Evolutionary conservation across 768 basidiomycete species (phyloP).

Genomic region (Suillus ampliporus): DNA sequence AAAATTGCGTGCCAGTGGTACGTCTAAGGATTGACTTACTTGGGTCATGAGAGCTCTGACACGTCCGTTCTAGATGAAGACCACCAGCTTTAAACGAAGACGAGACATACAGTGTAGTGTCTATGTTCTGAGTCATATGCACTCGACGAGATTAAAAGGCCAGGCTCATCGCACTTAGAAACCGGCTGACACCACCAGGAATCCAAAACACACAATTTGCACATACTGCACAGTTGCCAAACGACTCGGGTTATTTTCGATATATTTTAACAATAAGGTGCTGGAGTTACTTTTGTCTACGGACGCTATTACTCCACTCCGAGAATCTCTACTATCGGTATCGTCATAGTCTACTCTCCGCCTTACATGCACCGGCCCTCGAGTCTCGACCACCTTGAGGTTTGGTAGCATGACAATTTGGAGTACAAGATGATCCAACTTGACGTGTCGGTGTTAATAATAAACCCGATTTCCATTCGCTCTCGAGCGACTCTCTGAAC

Average conservation of each 20-base stretch:
- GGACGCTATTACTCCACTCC: not conserved
- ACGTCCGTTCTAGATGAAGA: not conserved
- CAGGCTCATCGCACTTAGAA: not conserved
- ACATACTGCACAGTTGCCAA: not conserved
- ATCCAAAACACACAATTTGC: not conserved
- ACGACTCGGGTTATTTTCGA: not conserved
- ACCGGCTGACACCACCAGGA: not conserved
- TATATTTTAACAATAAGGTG: not conserved
- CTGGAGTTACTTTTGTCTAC: not conserved
- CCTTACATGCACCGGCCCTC: conserved; percentile 2
- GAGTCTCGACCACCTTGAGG: not conserved
- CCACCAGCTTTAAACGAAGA: not conserved
- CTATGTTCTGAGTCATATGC: not conserved
- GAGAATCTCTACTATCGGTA: not conserved
- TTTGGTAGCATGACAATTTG: not conserved
- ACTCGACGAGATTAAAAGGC: not conserved
- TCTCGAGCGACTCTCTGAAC: not conserved
- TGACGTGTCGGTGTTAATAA: too few species aligned
- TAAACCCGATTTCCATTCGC: not conserved
- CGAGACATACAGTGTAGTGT: not conserved
- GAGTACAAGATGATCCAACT: not conserved
- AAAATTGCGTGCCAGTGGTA: not conserved
- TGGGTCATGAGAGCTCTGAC: not conserved
- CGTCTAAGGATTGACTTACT: not conserved
- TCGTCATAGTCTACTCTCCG: not conserved